phyloP scores from a whole-genome alignment of 1,284 basidiomycete species.

The Tilletia setariae region DNA sequence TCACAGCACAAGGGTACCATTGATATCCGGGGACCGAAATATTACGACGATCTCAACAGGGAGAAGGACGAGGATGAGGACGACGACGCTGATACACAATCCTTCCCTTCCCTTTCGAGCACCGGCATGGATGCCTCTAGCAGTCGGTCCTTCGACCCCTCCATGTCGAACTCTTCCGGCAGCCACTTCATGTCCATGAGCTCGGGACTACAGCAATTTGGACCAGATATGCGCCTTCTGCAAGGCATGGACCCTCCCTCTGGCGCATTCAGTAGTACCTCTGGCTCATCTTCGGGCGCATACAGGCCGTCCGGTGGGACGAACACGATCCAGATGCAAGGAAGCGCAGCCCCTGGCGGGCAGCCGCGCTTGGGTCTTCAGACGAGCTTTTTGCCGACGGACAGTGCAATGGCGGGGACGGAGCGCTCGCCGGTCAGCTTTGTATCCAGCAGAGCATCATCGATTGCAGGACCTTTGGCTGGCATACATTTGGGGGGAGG shows the following conservation, averaged over 20 bases:
- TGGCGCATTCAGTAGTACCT: background rate
- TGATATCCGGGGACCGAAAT: background rate
- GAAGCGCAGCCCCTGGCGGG: background rate
- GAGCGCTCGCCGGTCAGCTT: background rate
- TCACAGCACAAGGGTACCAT: background rate
- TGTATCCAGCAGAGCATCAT: slow-evolving; percentile 1
- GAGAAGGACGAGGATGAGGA: slow-evolving; percentile 10
- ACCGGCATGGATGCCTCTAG: background rate
- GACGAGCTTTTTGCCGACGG: background rate
- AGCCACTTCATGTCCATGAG: background rate
- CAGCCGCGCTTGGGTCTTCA: background rate
- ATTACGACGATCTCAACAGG: slow-evolving; percentile 3
- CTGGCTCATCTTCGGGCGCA: too few species aligned
- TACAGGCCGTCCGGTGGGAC: too few species aligned
- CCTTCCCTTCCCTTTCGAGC: background rate
- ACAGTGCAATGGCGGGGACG: background rate
- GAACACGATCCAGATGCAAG: background rate
- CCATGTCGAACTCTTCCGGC: background rate
- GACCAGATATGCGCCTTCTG: background rate
- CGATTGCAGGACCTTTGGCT: background rate
- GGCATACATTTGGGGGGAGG: background rate
- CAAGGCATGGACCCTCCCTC: slow-evolving; percentile 7
- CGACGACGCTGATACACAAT: background rate
- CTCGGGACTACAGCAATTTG: background rate
- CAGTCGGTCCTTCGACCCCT: background rate